Evolutionary conservation across 331 rosid genomes (phyloP).

Genomic region (Erythrophleum ivorense): DNA sequence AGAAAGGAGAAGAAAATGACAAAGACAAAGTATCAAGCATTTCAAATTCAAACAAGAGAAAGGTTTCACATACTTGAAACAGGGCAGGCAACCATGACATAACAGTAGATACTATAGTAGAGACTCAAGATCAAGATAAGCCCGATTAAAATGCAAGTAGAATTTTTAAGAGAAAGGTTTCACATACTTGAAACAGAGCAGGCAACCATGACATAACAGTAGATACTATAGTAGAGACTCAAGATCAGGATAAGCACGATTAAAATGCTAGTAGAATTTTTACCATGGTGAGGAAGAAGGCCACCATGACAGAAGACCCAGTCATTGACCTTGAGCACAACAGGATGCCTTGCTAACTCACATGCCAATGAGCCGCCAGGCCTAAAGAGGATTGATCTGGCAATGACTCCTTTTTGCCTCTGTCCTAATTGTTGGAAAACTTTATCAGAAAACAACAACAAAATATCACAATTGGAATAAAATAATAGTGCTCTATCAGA

Average conservation of each 20-base stretch:
- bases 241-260: slow-evolving; percentile 12
- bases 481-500: too few relatives aligned
- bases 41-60: slow-evolving; percentile 38
- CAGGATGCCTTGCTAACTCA: slow-evolving; percentile 77
- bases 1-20: slow-evolving; percentile 9
- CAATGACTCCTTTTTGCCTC: slow-evolving; percentile 90
- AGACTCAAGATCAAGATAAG: too few relatives aligned
- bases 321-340: slow-evolving; percentile 91
- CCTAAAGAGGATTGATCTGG: slow-evolving; percentile 82
- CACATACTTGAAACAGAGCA: slow-evolving; percentile 33
- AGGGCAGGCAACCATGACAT: too few relatives aligned
- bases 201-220: slow-evolving; percentile 10
- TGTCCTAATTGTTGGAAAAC: slow-evolving; percentile 72
- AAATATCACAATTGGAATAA: too few relatives aligned
- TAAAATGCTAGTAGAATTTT: slow-evolving; percentile 35
- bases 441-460: slow-evolving; percentile 60
- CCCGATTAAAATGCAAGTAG: too few relatives aligned
- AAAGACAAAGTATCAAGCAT: slow-evolving; percentile 28
- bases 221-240: neutral
- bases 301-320: slow-evolving; percentile 99
- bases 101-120: too few relatives aligned
- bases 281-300: slow-evolving; percentile 99
- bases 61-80: too few relatives aligned
- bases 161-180: too few relatives aligned
- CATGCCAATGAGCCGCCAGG: slow-evolving; percentile 90